Conservation (phyloP, 2,329 filamentous ascomycete species). For the Annulohypoxylon truncatum region DNA sequence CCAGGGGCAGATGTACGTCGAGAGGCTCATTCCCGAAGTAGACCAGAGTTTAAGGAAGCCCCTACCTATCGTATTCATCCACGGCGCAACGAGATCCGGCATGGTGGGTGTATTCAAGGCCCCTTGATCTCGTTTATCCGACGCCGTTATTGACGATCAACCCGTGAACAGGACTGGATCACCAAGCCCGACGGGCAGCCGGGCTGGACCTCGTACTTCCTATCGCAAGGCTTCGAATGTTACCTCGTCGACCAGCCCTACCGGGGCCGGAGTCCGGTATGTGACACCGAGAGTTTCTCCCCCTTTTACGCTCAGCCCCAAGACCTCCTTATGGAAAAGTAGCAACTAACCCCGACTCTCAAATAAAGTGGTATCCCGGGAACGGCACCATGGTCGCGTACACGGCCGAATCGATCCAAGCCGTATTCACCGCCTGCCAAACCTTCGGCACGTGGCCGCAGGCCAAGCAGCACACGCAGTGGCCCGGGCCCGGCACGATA, state of each 20-base stretch:
- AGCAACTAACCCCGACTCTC: neutral
- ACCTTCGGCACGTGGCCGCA: conserved; percentile 54
- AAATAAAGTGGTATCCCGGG: conserved; percentile 50
- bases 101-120: conserved; percentile 47
- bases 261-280: conserved; percentile 56
- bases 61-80: conserved; percentile 57
- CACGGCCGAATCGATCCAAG: conserved; percentile 52
- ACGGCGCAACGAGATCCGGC: conserved; percentile 57
- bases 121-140: neutral
- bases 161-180: conserved; percentile 54
- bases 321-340: neutral
- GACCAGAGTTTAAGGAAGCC: conserved; percentile 40
- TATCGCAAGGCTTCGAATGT: conserved; percentile 59
- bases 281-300: neutral
- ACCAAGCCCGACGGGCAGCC: conserved; percentile 59
- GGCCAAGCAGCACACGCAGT: conserved; percentile 56
- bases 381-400: conserved; percentile 46
- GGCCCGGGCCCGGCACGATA: conserved; percentile 55
- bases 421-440: conserved; percentile 54
- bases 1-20: conserved; percentile 64
- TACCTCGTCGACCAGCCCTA: conserved; percentile 61
- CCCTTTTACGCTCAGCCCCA: neutral
- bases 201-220: conserved; percentile 62
- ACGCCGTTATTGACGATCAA: neutral
- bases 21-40: conserved; percentile 55